These are phyloP conservation scores for Colletotrichum filicis DNA, from an alignment of 2,329 filamentous ascomycete species.

Conservation along the genomic window DNA sequence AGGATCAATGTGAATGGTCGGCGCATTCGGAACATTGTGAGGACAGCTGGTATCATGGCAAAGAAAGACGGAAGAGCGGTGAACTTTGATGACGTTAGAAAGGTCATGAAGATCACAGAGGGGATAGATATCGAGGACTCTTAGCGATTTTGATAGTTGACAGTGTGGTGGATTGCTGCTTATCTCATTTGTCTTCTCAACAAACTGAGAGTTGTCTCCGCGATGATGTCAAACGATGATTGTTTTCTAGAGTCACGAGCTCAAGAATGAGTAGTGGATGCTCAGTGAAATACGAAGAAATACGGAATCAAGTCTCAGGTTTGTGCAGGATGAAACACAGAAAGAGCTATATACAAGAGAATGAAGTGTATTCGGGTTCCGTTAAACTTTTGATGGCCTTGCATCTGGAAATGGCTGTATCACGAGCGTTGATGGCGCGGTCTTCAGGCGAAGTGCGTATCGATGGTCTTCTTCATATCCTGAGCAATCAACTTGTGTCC, in stretches of 20 bases:
- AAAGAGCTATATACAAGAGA: background rate
- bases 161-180: background rate
- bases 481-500: slow-evolving; percentile 11
- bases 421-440: background rate
- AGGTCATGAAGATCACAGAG: slow-evolving; percentile 40
- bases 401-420: background rate
- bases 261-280: no score
- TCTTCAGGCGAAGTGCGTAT: background rate
- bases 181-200: background rate
- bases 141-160: background rate
- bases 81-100: slow-evolving; percentile 36
- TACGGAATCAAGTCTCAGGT: background rate
- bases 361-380: background rate
- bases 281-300: no score
- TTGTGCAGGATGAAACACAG: background rate
- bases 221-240: no score
- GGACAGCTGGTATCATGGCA: slow-evolving; percentile 40
- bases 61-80: slow-evolving; percentile 30
- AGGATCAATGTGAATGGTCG: slow-evolving; percentile 37
- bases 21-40: slow-evolving; percentile 40
- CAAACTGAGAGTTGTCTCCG: background rate
- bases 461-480: background rate
- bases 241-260: no score
- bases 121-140: slow-evolving; percentile 23
- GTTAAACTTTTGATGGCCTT: background rate